Conservation (phyloP, 139 green algal species). For the Spirogloea muscicola region DNA sequence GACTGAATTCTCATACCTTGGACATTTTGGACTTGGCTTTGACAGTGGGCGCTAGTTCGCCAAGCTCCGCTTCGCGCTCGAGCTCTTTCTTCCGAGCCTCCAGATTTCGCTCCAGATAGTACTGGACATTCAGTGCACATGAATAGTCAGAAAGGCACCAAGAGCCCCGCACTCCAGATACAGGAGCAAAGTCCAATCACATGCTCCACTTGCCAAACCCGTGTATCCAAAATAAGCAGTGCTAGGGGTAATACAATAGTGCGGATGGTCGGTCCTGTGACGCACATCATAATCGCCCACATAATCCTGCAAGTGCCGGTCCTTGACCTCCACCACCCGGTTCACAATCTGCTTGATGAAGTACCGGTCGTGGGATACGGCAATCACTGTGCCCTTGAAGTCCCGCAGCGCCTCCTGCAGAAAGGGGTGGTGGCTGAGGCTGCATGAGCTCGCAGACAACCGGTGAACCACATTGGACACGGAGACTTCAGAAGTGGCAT, state of each 20-base stretch:
- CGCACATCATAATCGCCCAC: slow-evolving; percentile 79
- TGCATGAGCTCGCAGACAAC: too few relatives aligned
- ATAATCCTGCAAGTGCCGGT: slow-evolving; percentile 77
- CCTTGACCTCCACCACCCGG: slow-evolving; percentile 77
- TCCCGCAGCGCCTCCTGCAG: slow-evolving; percentile 71
- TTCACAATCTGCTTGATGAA: slow-evolving; percentile 93
- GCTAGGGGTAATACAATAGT: neutral
- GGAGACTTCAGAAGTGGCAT: too few relatives aligned
- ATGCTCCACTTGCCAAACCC: neutral
- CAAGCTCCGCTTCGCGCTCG: slow-evolving; percentile 29
- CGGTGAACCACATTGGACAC: too few relatives aligned
- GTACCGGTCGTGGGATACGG: slow-evolving; percentile 95
- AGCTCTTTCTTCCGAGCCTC: slow-evolving; percentile 65
- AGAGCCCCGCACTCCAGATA: neutral
- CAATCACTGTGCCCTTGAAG: slow-evolving; percentile 92
- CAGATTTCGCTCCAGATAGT: slow-evolving; percentile 85
- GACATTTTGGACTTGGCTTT: slow-evolving; percentile 90
- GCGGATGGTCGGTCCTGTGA: neutral
- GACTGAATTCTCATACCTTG: slow-evolving; percentile 52
- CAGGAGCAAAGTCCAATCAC: neutral
- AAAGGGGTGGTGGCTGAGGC: too few relatives aligned
- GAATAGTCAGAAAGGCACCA: too few relatives aligned
- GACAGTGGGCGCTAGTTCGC: slow-evolving; percentile 59
- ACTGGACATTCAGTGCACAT: too few relatives aligned
- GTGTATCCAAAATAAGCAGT: neutral